Percentiles rank a stretch among this genome's conserved stretches.
Evolutionary conservation across 495 filamentous ascomycete genomes (phyloP).

Genomic region (Talaromyces thailandensis): DNA sequence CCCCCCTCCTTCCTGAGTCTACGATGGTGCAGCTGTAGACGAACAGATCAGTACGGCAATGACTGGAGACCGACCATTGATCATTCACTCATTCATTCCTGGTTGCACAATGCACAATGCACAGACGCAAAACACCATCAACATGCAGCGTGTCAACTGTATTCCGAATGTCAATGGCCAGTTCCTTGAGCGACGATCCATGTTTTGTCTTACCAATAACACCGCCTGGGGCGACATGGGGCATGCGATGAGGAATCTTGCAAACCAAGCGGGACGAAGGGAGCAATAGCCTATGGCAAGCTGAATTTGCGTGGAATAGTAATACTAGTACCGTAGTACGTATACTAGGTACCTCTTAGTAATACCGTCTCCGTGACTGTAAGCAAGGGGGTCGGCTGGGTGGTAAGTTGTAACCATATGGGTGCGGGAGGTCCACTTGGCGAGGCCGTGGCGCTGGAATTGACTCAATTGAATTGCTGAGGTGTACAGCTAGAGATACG

Average conservation of each 20-base stretch:
- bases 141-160: neutral
- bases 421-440: neutral
- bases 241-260: neutral
- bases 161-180: neutral
- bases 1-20: no score
- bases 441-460: neutral
- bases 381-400: neutral
- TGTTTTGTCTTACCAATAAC: neutral
- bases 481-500: no score
- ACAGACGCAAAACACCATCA: neutral
- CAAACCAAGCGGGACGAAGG: neutral
- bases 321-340: no score
- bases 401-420: no score
- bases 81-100: neutral
- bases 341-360: no score
- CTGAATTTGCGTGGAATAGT: neutral
- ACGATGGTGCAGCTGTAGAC: no score
- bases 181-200: neutral
- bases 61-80: neutral
- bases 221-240: neutral
- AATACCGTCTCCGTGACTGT: neutral
- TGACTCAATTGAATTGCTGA: no score
- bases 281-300: neutral
- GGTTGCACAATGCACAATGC: no score
- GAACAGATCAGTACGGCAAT: no score